Conservation (phyloP, 78 protist species). For the Cavenderia fasciculata region DNA sequence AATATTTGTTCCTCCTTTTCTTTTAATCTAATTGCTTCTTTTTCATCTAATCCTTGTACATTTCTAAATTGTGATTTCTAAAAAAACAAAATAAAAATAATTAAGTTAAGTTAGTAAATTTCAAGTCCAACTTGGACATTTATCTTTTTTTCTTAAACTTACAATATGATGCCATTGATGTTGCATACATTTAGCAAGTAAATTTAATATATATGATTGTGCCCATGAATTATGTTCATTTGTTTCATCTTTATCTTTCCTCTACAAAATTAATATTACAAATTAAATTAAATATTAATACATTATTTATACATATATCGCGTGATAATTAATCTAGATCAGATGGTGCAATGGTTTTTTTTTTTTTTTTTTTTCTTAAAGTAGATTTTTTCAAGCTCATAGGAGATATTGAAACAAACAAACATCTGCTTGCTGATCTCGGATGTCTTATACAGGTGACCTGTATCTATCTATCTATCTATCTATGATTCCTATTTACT, state of each 20-base stretch:
- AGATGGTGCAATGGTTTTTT: background rate
- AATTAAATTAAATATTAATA: background rate
- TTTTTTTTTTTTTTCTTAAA: background rate
- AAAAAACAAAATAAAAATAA: background rate
- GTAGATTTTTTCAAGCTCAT: too few relatives aligned
- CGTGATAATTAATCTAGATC: background rate
- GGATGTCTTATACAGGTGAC: too few relatives aligned
- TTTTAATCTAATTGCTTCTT: conserved; percentile 73
- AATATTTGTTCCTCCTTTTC: conserved; percentile 76
- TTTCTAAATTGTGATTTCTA: conserved; percentile 75
- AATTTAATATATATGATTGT: conserved; percentile 36
- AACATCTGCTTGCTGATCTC: too few relatives aligned
- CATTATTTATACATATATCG: background rate
- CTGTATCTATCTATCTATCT: too few relatives aligned
- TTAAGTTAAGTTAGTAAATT: background rate
- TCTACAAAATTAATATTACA: background rate
- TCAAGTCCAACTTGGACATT: too few relatives aligned
- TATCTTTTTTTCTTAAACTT: conserved; percentile 12
- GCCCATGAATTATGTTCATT: conserved; percentile 71
- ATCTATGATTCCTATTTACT: too few relatives aligned
- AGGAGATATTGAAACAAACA: background rate
- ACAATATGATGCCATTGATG: conserved; percentile 81
- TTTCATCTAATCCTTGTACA: conserved; percentile 77
- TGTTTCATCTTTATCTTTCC: conserved; percentile 68
- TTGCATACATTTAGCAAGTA: conserved; percentile 71